A percentile compares a stretch with the other conserved stretches of the same genome.
These are phyloP conservation scores for Mycothermus thermophilus DNA, from an alignment of 495 filamentous ascomycete species.

Conservation along the genomic window DNA sequence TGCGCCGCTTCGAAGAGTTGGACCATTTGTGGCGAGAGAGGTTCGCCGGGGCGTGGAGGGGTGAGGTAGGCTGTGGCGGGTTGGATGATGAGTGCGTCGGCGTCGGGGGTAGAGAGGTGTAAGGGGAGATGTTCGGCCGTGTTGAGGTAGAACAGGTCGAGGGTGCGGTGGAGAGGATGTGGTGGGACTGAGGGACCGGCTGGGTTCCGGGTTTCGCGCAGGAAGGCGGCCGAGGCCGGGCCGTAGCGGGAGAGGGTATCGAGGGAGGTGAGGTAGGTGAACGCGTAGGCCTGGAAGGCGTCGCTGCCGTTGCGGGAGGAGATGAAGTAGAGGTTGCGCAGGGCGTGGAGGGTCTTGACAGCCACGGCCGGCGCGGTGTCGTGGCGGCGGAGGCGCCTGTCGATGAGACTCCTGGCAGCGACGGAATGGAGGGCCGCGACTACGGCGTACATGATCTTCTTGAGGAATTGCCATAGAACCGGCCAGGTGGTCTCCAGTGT, in stretches of 20 bases:
- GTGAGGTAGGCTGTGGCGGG: slow-evolving; percentile 68
- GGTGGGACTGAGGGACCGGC: slow-evolving; percentile 47
- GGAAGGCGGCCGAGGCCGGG: slow-evolving; percentile 51
- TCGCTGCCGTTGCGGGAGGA: slow-evolving; percentile 62
- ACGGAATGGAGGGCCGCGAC: slow-evolving; percentile 62
- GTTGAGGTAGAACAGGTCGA: slow-evolving; percentile 89
- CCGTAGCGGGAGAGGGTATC: slow-evolving; percentile 73
- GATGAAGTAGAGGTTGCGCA: slow-evolving; percentile 80
- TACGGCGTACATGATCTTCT: slow-evolving; percentile 65
- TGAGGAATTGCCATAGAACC: slow-evolving; percentile 67
- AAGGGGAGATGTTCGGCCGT: slow-evolving; percentile 74
- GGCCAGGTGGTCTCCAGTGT: slow-evolving; percentile 56
- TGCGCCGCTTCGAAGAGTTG: slow-evolving; percentile 90
- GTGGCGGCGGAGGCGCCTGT: slow-evolving; percentile 29
- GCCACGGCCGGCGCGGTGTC: slow-evolving; percentile 54
- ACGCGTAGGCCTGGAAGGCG: slow-evolving; percentile 65
- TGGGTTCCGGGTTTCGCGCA: slow-evolving; percentile 44
- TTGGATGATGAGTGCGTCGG: slow-evolving; percentile 59
- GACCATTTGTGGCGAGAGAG: slow-evolving; percentile 31
- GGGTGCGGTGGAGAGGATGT: slow-evolving; percentile 61
- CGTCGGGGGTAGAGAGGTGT: slow-evolving; percentile 46
- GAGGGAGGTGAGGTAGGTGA: slow-evolving; percentile 76
- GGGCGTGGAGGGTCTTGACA: slow-evolving; percentile 59
- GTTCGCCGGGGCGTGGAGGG: slow-evolving; percentile 29
- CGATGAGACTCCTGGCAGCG: slow-evolving; percentile 45